Percentiles rank a stretch among this genome's conserved stretches.
Conservation (phyloP, 2,329 filamentous ascomycete genomes). For the Colletotrichum karsti region DNA sequence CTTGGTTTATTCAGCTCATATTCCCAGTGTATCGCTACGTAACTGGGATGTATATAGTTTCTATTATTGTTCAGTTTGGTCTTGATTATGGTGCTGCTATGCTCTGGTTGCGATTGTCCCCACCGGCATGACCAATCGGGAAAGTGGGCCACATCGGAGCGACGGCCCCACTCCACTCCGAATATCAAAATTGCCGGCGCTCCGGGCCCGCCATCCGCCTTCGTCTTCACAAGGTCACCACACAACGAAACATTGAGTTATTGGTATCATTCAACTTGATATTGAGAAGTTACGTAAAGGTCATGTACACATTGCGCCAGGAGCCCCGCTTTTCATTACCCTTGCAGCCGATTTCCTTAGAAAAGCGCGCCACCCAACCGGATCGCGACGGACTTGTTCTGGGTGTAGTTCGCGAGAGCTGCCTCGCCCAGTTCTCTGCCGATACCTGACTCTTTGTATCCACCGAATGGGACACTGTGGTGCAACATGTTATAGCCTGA, state of each 20-base stretch:
- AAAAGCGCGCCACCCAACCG: constrained; percentile 55
- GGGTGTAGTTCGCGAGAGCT: constrained; percentile 72
- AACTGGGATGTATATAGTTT: no score
- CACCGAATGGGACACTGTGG: constrained; percentile 74
- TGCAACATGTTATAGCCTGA: constrained; percentile 74
- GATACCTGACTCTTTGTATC: constrained; percentile 82
- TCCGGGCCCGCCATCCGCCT: not conserved
- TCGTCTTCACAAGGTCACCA: not conserved
- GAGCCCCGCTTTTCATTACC: constrained; percentile 20
- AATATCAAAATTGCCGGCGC: not conserved
- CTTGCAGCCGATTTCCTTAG: constrained; percentile 32
- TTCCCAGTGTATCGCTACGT: not conserved
- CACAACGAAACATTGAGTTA: not conserved
- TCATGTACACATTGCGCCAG: constrained; percentile 30
- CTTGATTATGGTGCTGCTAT: no score
- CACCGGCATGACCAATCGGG: no score
- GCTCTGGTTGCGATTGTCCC: no score
- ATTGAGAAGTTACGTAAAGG: constrained; percentile 23
- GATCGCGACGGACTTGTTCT: constrained; percentile 73
- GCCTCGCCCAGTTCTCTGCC: constrained; percentile 79
- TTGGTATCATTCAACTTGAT: constrained; percentile 27
- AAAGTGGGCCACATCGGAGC: not conserved
- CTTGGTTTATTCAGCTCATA: not conserved
- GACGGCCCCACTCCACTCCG: not conserved
- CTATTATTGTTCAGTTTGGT: no score